Conservation (phyloP, 371 early-diverging fungal species). For the Apophysomyces trapeziformis region DNA sequence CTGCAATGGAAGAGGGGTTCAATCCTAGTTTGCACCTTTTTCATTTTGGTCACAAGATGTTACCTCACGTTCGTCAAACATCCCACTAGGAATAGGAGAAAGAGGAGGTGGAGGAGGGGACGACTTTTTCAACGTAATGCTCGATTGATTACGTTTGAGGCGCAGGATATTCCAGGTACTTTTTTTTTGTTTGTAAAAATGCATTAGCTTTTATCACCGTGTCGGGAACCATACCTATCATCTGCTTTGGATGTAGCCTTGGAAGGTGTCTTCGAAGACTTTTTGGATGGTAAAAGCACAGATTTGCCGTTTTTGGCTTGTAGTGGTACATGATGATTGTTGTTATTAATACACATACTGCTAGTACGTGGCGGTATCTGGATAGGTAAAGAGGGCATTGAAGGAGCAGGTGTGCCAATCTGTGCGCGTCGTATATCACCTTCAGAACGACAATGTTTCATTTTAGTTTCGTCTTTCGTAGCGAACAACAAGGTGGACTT, state of each 20-base stretch:
- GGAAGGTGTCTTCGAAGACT: neutral
- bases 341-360: neutral
- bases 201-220: neutral
- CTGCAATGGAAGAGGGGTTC: constrained; percentile 3
- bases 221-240: neutral
- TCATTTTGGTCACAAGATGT: neutral
- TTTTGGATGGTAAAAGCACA: neutral
- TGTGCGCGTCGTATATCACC: constrained; percentile 1
- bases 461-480: neutral
- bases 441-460: constrained; percentile 4
- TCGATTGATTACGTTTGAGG: constrained; percentile 3
- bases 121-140: neutral
- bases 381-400: neutral
- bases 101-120: constrained; percentile 11
- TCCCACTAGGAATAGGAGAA: constrained; percentile 7
- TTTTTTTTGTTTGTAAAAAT: neutral
- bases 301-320: neutral
- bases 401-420: neutral
- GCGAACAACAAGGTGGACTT: neutral
- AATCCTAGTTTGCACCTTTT: neutral
- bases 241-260: neutral
- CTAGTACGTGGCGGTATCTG: neutral
- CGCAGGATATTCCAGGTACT: constrained; percentile 2
- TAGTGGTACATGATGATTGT: neutral
- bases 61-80: constrained; percentile 6